Conservation (phyloP, 1,284 basidiomycete species). For the Ceratobasidium sp. region DNA sequence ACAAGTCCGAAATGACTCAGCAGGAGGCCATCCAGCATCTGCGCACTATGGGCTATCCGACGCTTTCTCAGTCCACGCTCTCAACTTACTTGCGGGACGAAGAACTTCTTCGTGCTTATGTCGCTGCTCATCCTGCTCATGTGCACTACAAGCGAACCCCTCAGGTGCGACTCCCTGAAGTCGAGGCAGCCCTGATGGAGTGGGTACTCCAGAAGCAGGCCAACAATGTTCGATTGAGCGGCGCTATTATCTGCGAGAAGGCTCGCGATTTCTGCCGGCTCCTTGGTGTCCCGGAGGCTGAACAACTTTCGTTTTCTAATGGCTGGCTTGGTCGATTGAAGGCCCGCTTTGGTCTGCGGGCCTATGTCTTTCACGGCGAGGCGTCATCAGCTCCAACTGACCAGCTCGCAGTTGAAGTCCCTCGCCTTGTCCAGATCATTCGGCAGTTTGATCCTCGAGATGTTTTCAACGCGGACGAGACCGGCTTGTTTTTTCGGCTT, state of each 20-base stretch:
- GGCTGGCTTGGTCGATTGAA: conserved; percentile 45
- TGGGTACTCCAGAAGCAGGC: not conserved
- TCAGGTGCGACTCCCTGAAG: conserved; percentile 12
- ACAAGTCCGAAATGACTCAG: not conserved
- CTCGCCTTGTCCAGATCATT: conserved; percentile 15
- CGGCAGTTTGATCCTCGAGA: conserved; percentile 52
- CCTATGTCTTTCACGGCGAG: conserved; percentile 54
- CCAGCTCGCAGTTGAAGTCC: conserved; percentile 8
- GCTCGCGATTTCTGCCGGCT: not conserved
- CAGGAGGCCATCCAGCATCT: not conserved
- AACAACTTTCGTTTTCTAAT: conserved; percentile 13
- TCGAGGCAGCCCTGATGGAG: conserved; percentile 4
- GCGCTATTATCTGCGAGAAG: not conserved
- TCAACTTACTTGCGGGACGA: not conserved
- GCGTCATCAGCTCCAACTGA: conserved; percentile 5
- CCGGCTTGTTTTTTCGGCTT: conserved; percentile 57
- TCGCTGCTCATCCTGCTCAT: not conserved
- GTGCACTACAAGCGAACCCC: not conserved
- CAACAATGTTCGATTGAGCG: not conserved
- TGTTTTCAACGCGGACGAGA: conserved; percentile 61
- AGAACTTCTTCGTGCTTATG: conserved; percentile 1
- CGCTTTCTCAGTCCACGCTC: conserved; percentile 7
- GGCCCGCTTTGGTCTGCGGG: conserved; percentile 35
- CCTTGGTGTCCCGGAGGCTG: not conserved
- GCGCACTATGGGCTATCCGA: not conserved